Percentiles rank a stretch among this genome's conserved stretches.
These are phyloP conservation scores for Candida yuanshanica DNA, from an alignment of 805 yeast genomes.

Conservation along the genomic window DNA sequence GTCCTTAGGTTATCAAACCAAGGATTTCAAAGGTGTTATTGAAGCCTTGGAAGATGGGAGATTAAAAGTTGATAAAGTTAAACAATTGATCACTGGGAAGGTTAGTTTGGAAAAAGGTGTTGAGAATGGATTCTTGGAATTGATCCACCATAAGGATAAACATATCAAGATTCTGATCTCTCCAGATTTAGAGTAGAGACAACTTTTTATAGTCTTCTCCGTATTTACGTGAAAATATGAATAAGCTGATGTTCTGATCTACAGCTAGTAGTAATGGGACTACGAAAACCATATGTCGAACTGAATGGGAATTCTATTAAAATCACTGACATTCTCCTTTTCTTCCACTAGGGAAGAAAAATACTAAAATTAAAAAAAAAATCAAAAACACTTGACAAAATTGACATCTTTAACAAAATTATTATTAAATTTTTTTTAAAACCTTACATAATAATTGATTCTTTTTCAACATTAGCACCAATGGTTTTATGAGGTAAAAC, in stretches of 20 bases:
- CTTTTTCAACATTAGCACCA: slow-evolving; percentile 93
- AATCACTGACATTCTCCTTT: not conserved
- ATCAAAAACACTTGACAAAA: not conserved
- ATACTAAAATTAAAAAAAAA: not conserved
- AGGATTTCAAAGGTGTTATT: slow-evolving; percentile 40
- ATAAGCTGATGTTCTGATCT: too few relatives aligned
- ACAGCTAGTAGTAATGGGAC: too few relatives aligned
- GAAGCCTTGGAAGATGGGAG: slow-evolving; percentile 32
- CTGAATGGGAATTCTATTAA: not conserved
- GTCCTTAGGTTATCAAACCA: slow-evolving; percentile 38
- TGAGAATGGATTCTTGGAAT: slow-evolving; percentile 36
- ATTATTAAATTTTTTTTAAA: not conserved
- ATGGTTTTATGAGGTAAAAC: slow-evolving; percentile 98
- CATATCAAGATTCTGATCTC: slow-evolving; percentile 41
- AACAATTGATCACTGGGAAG: slow-evolving; percentile 33
- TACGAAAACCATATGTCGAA: not conserved
- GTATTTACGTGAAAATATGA: too few relatives aligned
- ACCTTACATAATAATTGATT: slow-evolving; percentile 94
- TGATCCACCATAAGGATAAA: slow-evolving; percentile 36
- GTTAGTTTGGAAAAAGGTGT: slow-evolving; percentile 35
- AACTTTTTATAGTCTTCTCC: too few relatives aligned
- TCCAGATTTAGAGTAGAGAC: slow-evolving; percentile 29
- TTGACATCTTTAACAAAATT: not conserved
- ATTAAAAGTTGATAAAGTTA: slow-evolving; percentile 31
- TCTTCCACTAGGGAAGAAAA: not conserved